Conservation (phyloP, 2,329 filamentous ascomycete species). For the Penicillium sp. region DNA sequence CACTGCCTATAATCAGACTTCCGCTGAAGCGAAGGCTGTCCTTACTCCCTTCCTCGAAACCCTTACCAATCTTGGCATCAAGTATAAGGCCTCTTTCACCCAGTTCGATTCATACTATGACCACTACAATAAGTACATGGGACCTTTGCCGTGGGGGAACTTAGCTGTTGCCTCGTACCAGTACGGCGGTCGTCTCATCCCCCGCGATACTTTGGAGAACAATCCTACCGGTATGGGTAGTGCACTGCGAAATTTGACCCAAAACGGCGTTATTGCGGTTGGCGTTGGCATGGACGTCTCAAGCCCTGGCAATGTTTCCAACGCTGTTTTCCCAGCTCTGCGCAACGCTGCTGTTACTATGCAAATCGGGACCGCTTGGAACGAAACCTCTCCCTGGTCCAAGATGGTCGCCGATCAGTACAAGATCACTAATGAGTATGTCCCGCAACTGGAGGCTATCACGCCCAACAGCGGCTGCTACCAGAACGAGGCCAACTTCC, state of each 20-base stretch:
- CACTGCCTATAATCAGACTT: slow-evolving; percentile 54
- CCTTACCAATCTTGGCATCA: slow-evolving; percentile 44
- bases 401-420: slow-evolving; percentile 42
- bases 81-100: slow-evolving; percentile 34
- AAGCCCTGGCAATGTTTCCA: slow-evolving; percentile 38
- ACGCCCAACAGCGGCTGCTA: slow-evolving; percentile 47
- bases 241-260: slow-evolving; percentile 40
- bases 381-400: slow-evolving; percentile 42
- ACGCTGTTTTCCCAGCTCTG: slow-evolving; percentile 47
- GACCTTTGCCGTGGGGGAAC: slow-evolving; percentile 34
- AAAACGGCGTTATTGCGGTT: slow-evolving; percentile 39
- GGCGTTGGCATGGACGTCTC: slow-evolving; percentile 47
- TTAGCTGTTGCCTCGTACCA: slow-evolving; percentile 31
- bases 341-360: slow-evolving; percentile 44
- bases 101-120: slow-evolving; percentile 40
- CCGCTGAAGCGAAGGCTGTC: slow-evolving; percentile 49
- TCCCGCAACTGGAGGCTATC: slow-evolving; percentile 44
- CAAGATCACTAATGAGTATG: slow-evolving; percentile 45
- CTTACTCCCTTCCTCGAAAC: slow-evolving; percentile 50
- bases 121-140: slow-evolving; percentile 39
- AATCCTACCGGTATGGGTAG: slow-evolving; percentile 34
- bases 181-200: slow-evolving; percentile 42
- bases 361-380: slow-evolving; percentile 40
- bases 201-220: slow-evolving; percentile 36
- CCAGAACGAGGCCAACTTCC: slow-evolving; percentile 49